Evolutionary conservation across 768 basidiomycete genomes (phyloP).

Genomic region (Podaxis sp.): DNA sequence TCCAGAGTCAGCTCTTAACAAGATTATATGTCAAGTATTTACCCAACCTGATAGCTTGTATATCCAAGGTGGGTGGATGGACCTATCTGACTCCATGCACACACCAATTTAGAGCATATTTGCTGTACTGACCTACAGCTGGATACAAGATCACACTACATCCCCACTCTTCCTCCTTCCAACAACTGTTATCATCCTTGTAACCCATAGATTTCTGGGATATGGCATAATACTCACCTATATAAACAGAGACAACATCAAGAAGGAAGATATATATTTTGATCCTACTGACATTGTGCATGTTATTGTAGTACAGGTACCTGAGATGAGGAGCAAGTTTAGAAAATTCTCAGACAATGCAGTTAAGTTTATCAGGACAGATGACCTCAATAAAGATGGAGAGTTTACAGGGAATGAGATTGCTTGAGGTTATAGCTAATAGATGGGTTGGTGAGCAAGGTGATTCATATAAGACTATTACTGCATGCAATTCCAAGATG

Average conservation of each 20-base stretch:
- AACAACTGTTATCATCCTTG: background rate
- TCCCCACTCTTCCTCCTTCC: slow-evolving; percentile 3
- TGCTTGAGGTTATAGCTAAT: background rate
- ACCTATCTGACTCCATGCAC: background rate
- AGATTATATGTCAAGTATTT: no score
- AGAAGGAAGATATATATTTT: background rate
- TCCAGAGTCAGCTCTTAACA: no score
- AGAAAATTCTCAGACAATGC: background rate
- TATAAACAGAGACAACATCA: background rate
- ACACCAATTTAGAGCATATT: background rate
- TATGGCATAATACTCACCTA: background rate
- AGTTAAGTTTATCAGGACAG: background rate
- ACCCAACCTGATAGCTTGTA: background rate
- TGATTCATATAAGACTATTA: background rate
- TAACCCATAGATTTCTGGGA: background rate
- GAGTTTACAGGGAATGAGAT: background rate
- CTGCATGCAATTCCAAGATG: background rate
- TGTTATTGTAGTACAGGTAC: background rate
- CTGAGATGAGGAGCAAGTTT: background rate
- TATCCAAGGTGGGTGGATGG: background rate
- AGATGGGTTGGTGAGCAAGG: background rate
- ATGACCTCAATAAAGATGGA: background rate
- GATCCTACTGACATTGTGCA: slow-evolving; percentile 7
- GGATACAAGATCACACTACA: background rate
- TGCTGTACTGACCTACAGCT: background rate